Conservation (phyloP, 2,329 filamentous ascomycete species). For the Stagonosporopsis chrysanthemi region DNA sequence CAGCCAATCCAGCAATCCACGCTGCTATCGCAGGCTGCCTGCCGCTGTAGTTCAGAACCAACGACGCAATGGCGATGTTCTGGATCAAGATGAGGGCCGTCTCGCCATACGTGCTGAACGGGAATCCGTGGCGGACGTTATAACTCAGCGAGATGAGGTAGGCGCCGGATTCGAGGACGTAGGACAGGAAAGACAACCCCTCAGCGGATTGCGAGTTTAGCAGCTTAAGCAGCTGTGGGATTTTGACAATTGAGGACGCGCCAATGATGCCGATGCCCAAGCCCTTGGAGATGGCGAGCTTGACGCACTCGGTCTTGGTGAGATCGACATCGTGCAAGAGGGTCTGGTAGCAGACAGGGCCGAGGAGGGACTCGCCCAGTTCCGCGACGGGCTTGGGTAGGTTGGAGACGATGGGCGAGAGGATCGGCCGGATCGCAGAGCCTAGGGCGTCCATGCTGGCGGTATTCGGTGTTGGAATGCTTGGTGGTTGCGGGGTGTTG, state of each 20-base stretch:
- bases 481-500: conserved; percentile 14
- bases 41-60: conserved; percentile 85
- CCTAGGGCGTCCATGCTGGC: conserved; percentile 56
- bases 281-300: conserved; percentile 88
- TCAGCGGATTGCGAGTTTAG: conserved; percentile 78
- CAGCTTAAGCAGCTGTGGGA: conserved; percentile 96
- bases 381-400: conserved; percentile 50
- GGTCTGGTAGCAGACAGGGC: conserved; percentile 81
- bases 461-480: not conserved
- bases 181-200: conserved; percentile 88
- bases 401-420: conserved; percentile 56
- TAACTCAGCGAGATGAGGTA: conserved; percentile 93
- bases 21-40: conserved; percentile 72
- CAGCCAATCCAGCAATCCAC: conserved; percentile 80
- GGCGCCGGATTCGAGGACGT: conserved; percentile 87
- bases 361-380: conserved; percentile 67
- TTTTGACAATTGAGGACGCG: conserved; percentile 90
- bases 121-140: conserved; percentile 88
- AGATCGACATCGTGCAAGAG: conserved; percentile 86
- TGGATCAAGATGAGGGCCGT: conserved; percentile 90
- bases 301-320: conserved; percentile 78
- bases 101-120: conserved; percentile 97
- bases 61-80: conserved; percentile 85
- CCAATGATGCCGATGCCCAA: conserved; percentile 93
- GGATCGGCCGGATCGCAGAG: conserved; percentile 33